Evolutionary conservation across 495 filamentous ascomycete genomes (phyloP), one percentile per base, ranked within the genome.

Genomic region (Xylaria scruposa): DNA sequence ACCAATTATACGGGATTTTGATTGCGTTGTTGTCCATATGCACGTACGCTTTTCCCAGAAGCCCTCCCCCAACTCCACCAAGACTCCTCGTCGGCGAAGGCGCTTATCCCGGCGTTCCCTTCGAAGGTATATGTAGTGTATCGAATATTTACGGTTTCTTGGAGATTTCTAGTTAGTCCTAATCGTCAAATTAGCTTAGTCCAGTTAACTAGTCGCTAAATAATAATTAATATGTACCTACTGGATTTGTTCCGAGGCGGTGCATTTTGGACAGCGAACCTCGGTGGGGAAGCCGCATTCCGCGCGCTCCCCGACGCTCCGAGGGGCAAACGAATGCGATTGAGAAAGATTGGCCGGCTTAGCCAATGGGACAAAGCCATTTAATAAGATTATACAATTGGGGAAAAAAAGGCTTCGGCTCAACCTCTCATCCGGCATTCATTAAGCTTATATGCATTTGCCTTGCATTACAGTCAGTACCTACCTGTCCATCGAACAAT

Each of bases 251-350:
- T 31, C 29, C 31, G 58, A 60, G 47, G 47, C 19, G 31, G 53
- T 56, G 26, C 12, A 13, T 17, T 56, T 8, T 33, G 6, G 33
- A 68, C 15, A 68, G 54, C 66, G 54, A 68, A 46, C 12, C 36
- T 68, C 66, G 66, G 66, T 59, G 66, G 66, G 66, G 66, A 58
- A 59, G 53, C 66, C 66, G 66, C 66, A 68, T 67, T 33, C 47
- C 46, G 46, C 31, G 10, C 19, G 33, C 33, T 36, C 19, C 17
- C 53, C 63, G 42, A 51, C 44, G 15, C 24, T 51, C 66, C 66
- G 66, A 68, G 38, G 51, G 24, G 38, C 66, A 59, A 46, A 40
- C 49, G n/a, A 58, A 68, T 31, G 26, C 8, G 1, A 19, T n/a
- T 42, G 21, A 36, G 56, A 36, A 15, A 17, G 53, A 15, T 26